phyloP scores from a whole-genome alignment of 352 stramenopile genomes.

The Thraustochytrium sp. region DNA sequence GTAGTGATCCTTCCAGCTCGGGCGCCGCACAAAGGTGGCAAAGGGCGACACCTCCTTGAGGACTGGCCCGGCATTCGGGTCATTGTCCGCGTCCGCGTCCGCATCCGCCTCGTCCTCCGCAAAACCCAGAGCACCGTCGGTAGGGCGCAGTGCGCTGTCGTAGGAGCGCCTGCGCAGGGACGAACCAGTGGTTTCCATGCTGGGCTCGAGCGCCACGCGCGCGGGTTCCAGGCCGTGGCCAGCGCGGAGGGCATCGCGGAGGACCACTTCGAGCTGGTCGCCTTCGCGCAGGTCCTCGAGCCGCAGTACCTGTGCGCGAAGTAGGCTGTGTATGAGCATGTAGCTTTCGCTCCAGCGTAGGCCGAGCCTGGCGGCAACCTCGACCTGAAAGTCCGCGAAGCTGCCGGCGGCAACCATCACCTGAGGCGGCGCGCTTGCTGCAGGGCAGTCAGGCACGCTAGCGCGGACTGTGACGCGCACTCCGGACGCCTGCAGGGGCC shows the following conservation, averaged over 20 bases:
- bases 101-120: too few relatives aligned
- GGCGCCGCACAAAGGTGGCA: slow-evolving; percentile 23
- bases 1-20: slow-evolving; percentile 38
- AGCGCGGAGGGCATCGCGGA: background rate
- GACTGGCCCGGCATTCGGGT: too few relatives aligned
- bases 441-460: background rate
- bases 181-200: too few relatives aligned
- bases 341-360: background rate
- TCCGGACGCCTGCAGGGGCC: background rate
- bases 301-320: background rate
- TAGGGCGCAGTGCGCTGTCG: too few relatives aligned
- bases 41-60: slow-evolving; percentile 2
- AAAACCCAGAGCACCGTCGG: too few relatives aligned
- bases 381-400: background rate
- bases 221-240: background rate
- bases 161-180: too few relatives aligned
- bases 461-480: background rate
- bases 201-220: background rate
- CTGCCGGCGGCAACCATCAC: background rate
- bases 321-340: slow-evolving; percentile 3
- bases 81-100: too few relatives aligned
- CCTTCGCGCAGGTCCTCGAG: slow-evolving; percentile 15
- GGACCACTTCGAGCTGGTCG: slow-evolving; percentile 4
- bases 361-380: background rate
- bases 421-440: background rate